Percentiles rank a stretch among this genome's conserved stretches.
phyloP scores from a whole-genome alignment of 2,329 filamentous ascomycete species.

The Cordyceps militaris region DNA sequence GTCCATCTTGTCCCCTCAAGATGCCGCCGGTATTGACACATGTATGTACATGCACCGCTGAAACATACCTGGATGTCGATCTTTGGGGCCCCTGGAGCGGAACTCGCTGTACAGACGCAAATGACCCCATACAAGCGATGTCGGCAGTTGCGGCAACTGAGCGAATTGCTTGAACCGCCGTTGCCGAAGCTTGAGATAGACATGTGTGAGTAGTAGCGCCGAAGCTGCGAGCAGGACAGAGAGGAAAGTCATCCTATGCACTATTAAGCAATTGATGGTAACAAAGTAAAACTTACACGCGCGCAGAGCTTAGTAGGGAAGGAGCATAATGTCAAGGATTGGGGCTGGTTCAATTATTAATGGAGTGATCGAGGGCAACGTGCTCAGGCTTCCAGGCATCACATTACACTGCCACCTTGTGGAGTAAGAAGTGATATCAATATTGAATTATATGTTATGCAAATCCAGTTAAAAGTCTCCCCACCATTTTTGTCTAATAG shows the following conservation, averaged over 20 bases:
- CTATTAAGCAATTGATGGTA: too few species aligned
- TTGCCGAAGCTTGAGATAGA: not conserved
- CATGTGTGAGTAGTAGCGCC: not conserved
- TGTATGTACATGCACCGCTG: not conserved
- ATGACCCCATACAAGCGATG: not conserved
- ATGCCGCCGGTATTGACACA: not conserved
- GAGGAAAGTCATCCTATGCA: not conserved
- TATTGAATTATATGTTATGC: too few species aligned
- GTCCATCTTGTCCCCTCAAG: not conserved
- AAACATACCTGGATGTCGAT: not conserved
- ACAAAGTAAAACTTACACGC: too few species aligned
- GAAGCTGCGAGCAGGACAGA: not conserved
- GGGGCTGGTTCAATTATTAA: too few species aligned
- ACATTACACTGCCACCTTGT: too few species aligned
- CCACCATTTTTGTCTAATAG: constrained; percentile 9
- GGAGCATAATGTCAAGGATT: too few species aligned
- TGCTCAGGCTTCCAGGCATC: too few species aligned
- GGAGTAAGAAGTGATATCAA: too few species aligned
- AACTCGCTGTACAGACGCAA: not conserved
- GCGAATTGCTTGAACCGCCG: not conserved
- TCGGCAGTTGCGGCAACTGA: not conserved
- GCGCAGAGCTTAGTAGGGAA: too few species aligned
- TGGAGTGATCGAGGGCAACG: too few species aligned
- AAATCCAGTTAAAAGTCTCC: constrained; percentile 1
- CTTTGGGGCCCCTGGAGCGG: not conserved